Evolutionary conservation across 768 basidiomycete genomes (phyloP).

Genomic region (Mycena kentingensis): DNA sequence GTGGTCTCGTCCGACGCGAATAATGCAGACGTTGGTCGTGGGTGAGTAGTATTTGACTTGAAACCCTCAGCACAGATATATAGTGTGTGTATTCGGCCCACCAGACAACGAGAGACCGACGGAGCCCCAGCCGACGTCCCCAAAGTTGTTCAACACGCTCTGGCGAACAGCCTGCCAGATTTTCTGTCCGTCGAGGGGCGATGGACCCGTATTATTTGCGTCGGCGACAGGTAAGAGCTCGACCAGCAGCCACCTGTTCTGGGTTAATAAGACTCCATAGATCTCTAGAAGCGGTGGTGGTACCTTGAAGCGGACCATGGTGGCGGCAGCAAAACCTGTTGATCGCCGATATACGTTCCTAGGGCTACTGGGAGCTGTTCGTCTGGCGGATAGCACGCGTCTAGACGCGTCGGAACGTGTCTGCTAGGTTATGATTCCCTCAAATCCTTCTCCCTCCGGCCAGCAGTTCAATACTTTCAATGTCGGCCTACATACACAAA

Average conservation of each 20-base stretch:
- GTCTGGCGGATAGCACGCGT: too few relatives aligned
- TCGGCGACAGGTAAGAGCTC: constrained; percentile 66
- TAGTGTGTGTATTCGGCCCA: constrained; percentile 33
- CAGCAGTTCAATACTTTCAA: too few relatives aligned
- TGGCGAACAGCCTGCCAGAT: constrained; percentile 72
- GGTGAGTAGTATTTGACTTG: constrained; percentile 90
- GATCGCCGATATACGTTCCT: neutral
- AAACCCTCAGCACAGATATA: constrained; percentile 2
- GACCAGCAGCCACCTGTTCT: constrained; percentile 90
- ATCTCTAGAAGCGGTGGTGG: constrained; percentile 13
- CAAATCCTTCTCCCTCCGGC: too few relatives aligned
- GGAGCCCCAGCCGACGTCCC: constrained; percentile 85
- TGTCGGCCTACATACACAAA: too few relatives aligned
- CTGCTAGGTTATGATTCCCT: too few relatives aligned
- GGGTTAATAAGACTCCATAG: too few relatives aligned
- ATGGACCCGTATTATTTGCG: constrained; percentile 19
- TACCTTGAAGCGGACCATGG: constrained; percentile 78
- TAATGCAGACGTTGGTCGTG: constrained; percentile 78
- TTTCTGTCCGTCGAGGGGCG: constrained; percentile 56
- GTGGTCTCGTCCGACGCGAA: constrained; percentile 83
- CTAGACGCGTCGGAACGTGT: too few relatives aligned
- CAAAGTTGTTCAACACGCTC: constrained; percentile 72
- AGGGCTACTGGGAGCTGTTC: too few relatives aligned
- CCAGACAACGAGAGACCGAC: constrained; percentile 72
- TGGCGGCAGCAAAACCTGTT: neutral